Percentiles rank a stretch among this genome's conserved stretches.
phyloP scores from a whole-genome alignment of 192 early-diverging fungal genomes.

The Radiomyces spectabilis region DNA sequence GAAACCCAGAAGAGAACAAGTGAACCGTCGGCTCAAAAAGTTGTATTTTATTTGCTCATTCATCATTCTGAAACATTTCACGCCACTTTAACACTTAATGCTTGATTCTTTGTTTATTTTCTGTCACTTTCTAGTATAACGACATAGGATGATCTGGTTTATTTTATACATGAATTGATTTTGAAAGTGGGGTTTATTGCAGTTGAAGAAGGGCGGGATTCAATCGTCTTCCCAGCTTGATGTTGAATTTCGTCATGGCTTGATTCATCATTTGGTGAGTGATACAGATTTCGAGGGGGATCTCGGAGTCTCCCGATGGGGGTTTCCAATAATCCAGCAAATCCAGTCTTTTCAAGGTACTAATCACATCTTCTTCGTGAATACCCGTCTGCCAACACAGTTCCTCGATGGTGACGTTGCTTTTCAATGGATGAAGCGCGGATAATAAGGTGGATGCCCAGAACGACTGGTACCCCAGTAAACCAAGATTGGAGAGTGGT shows the following conservation, averaged over 20 bases:
- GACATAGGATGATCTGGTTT: no score
- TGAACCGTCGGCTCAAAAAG: no score
- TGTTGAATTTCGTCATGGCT: background rate
- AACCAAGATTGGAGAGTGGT: conserved; percentile 80
- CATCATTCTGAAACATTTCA: no score
- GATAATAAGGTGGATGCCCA: conserved; percentile 70
- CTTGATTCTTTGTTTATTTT: no score
- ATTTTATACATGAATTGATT: no score
- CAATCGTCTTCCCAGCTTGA: conserved; percentile 4
- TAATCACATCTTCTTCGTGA: conserved; percentile 17
- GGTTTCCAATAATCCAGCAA: conserved; percentile 5
- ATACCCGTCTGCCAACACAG: conserved; percentile 13
- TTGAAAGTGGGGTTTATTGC: no score
- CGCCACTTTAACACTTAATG: no score
- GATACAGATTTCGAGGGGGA: background rate
- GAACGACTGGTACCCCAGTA: conserved; percentile 71
- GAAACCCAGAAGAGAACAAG: no score
- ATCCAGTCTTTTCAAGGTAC: conserved; percentile 5
- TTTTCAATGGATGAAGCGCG: conserved; percentile 28
- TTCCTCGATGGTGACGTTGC: background rate
- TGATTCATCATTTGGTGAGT: conserved; percentile 1
- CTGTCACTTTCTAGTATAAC: no score
- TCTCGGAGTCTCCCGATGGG: background rate
- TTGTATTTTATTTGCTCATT: no score
- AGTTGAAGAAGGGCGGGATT: no score